Conservation (phyloP, 108 stramenopile species). For the Nitzschia inconspicua region DNA sequence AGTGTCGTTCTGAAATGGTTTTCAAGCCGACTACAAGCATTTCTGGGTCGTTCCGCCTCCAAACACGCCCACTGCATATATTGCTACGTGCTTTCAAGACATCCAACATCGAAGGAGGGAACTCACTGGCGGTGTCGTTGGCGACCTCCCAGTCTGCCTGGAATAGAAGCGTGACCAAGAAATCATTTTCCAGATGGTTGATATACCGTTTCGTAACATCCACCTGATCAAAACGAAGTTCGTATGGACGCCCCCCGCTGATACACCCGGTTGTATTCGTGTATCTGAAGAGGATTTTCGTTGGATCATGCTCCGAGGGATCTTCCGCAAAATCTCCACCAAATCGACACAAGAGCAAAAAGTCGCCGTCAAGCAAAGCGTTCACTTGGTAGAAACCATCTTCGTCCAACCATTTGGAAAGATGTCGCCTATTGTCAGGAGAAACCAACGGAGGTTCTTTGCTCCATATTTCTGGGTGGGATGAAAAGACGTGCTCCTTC, state of each 20-base stretch:
- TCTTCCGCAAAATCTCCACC: constrained; percentile 70
- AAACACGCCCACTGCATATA: constrained; percentile 6
- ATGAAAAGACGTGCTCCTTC: constrained; percentile 33
- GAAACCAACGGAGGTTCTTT: background rate
- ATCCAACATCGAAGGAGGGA: background rate
- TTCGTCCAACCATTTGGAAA: constrained; percentile 67
- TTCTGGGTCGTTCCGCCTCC: constrained; percentile 6
- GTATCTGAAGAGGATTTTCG: constrained; percentile 85
- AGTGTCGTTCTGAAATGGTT: constrained; percentile 27
- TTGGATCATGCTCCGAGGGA: constrained; percentile 53
- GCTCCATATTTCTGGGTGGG: constrained; percentile 40
- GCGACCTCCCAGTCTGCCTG: constrained; percentile 42
- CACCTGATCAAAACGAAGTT: constrained; percentile 48
- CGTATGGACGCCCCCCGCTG: constrained; percentile 47
- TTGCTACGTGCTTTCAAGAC: background rate
- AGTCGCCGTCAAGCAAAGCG: constrained; percentile 69
- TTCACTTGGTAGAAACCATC: constrained; percentile 65
- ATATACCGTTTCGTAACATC: constrained; percentile 85
- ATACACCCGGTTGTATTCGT: constrained; percentile 76
- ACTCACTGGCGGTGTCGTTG: background rate
- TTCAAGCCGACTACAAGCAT: constrained; percentile 26
- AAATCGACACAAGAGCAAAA: constrained; percentile 83
- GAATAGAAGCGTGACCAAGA: constrained; percentile 67
- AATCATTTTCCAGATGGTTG: constrained; percentile 67
- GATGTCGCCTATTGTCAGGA: background rate